Conservation (phyloP, 1,139 yeast genomes). For the Geotrichum fermentans region DNA sequence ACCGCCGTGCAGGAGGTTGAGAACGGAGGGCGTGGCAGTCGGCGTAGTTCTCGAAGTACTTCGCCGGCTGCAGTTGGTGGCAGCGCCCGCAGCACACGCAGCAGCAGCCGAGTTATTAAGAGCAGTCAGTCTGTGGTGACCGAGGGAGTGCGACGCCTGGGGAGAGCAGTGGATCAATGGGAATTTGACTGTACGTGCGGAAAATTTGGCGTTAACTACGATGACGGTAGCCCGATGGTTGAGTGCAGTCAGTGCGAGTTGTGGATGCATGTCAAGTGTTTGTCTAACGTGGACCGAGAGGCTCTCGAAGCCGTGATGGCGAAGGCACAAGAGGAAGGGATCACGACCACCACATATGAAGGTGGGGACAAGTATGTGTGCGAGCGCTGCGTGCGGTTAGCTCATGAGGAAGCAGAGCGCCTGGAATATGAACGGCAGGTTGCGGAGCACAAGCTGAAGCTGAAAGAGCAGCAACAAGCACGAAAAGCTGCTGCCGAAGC, state of each 20-base stretch:
- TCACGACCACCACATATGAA: constrained; percentile 4
- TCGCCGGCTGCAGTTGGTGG: constrained; percentile 5
- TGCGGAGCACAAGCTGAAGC: constrained; percentile 14
- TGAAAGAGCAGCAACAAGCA: constrained; percentile 11
- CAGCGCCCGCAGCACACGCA: constrained; percentile 9
- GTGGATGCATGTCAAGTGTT: constrained; percentile 43
- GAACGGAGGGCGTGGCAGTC: constrained; percentile 1
- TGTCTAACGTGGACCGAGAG: constrained; percentile 20
- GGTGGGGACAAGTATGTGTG: constrained; percentile 5
- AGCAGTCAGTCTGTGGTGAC: not conserved
- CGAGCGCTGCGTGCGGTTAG: constrained; percentile 11
- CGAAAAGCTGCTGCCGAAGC: constrained; percentile 1
- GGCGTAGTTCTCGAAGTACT: constrained; percentile 4
- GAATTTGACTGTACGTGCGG: constrained; percentile 43
- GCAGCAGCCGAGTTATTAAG: constrained; percentile 6
- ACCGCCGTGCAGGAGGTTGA: not conserved
- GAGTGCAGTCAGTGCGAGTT: constrained; percentile 41
- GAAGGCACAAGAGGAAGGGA: constrained; percentile 5
- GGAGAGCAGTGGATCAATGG: constrained; percentile 33
- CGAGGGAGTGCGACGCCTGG: constrained; percentile 8
- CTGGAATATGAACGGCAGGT: constrained; percentile 18
- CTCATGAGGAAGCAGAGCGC: constrained; percentile 15
- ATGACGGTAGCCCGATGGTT: constrained; percentile 39
- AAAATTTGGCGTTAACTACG: constrained; percentile 39
- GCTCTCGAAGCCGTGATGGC: not conserved